Conservation (phyloP, 2,329 filamentous ascomycete genomes). For the Aureobasidium sp. region DNA sequence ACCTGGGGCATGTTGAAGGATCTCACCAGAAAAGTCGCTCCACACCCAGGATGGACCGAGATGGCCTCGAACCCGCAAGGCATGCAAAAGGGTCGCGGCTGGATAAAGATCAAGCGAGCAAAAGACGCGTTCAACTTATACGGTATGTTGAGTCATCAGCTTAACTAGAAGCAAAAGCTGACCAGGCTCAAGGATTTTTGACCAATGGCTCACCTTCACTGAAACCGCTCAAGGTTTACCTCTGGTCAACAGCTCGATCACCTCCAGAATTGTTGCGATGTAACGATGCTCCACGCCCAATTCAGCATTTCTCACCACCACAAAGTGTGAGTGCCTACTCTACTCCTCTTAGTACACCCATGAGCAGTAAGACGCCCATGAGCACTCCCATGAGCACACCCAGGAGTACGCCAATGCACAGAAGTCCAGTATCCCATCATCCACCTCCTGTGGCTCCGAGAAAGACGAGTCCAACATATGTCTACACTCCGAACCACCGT, state of each 20-base stretch:
- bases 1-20: slow-evolving; percentile 12
- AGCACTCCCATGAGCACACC: background rate
- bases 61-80: slow-evolving; percentile 5
- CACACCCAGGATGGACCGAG: slow-evolving; percentile 8
- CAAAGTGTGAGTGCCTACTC: background rate
- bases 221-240: slow-evolving; percentile 2
- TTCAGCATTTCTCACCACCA: background rate
- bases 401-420: background rate
- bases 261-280: slow-evolving; percentile 8
- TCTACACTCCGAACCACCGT: background rate
- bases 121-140: slow-evolving; percentile 9
- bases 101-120: slow-evolving; percentile 3
- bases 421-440: background rate
- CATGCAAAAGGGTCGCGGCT: slow-evolving; percentile 1
- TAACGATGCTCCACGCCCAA: background rate
- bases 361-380: background rate
- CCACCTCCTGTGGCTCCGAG: background rate
- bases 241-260: slow-evolving; percentile 7
- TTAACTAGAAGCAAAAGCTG: background rate
- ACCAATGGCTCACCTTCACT: background rate
- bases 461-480: background rate
- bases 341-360: background rate
- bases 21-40: slow-evolving; percentile 6
- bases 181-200: background rate
- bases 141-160: background rate